Evolutionary conservation across 2,329 filamentous ascomycete genomes (phyloP).

Genomic region (Eutypa lata): DNA sequence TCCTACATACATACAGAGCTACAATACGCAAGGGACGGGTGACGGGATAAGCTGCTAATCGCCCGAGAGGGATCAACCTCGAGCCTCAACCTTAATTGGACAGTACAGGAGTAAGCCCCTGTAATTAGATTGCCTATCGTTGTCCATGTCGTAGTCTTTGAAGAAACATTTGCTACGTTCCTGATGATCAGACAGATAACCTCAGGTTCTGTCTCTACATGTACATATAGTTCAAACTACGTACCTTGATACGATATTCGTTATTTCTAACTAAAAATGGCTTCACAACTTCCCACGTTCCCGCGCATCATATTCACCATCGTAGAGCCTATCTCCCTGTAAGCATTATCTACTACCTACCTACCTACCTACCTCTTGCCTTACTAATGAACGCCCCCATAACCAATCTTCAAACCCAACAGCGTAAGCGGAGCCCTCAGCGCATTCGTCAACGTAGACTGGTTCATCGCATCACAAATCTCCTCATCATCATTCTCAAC

Average conservation of each 20-base stretch:
- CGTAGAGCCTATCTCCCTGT: constrained; percentile 68
- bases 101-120: too few relatives aligned
- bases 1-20: too few relatives aligned
- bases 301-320: constrained; percentile 66
- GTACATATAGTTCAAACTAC: too few relatives aligned
- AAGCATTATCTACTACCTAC: constrained; percentile 26
- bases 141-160: too few relatives aligned
- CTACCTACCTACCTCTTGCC: not conserved
- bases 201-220: too few relatives aligned
- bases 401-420: not conserved
- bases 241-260: too few relatives aligned
- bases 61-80: not conserved
- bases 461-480: constrained; percentile 64
- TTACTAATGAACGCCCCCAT: not conserved
- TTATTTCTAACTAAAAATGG: too few relatives aligned
- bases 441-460: constrained; percentile 53
- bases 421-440: constrained; percentile 59
- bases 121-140: too few relatives aligned
- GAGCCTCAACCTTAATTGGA: not conserved
- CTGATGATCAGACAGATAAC: too few relatives aligned
- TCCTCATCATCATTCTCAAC: constrained; percentile 34
- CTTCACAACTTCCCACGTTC: constrained; percentile 59
- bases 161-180: too few relatives aligned
- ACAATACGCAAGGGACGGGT: too few relatives aligned
- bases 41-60: too few relatives aligned